Percentiles rank a stretch among this genome's conserved stretches.
These are phyloP conservation scores for Sarocladiaceae sp. DNA, from an alignment of 2,329 filamentous ascomycete species.

Conservation along the genomic window DNA sequence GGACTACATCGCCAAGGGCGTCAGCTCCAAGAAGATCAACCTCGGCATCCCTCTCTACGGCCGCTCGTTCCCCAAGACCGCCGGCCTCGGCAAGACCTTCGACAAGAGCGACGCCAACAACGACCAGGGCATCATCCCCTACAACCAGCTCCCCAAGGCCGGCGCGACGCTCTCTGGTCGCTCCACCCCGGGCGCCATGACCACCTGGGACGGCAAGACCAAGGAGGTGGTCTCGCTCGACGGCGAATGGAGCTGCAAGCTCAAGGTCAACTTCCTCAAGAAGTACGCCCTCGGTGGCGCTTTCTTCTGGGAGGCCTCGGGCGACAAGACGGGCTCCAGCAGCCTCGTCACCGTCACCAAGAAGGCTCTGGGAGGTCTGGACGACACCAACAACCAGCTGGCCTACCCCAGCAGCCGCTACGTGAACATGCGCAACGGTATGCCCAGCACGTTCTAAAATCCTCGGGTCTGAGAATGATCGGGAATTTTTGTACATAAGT, in stretches of 20 bases:
- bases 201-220: constrained; percentile 55
- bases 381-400: constrained; percentile 45
- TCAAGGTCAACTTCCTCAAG: constrained; percentile 61
- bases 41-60: constrained; percentile 78
- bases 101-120: background rate
- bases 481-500: too few species aligned
- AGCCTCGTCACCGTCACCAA: constrained; percentile 56
- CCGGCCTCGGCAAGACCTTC: constrained; percentile 17
- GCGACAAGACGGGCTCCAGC: constrained; percentile 44
- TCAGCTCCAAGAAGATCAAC: constrained; percentile 60
- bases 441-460: too few species aligned
- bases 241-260: constrained; percentile 47
- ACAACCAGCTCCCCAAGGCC: constrained; percentile 60
- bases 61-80: constrained; percentile 50
- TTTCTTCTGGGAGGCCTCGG: constrained; percentile 81
- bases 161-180: constrained; percentile 54
- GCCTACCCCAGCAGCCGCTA: constrained; percentile 51
- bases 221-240: constrained; percentile 67
- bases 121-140: constrained; percentile 25
- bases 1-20: constrained; percentile 56
- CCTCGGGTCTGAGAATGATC: too few species aligned
- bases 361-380: constrained; percentile 39
- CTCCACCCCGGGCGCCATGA: constrained; percentile 46
- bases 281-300: constrained; percentile 60
- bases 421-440: constrained; percentile 44